Conservation (phyloP, 202 grass and related monocot genomes). For the Schoenoplectus triqueter region DNA sequence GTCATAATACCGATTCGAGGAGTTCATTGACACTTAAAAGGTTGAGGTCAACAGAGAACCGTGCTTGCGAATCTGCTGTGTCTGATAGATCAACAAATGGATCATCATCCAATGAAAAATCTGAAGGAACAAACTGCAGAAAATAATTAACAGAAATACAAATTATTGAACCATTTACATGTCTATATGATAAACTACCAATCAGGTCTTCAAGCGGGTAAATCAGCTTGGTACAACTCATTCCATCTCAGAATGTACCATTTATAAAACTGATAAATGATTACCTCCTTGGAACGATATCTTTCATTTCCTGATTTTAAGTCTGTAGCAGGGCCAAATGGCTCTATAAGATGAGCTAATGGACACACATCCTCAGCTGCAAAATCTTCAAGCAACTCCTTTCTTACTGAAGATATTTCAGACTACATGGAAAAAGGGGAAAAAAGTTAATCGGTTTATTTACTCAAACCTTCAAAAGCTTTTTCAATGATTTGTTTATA, state of each 20-base stretch:
- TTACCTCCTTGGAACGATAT: constrained; percentile 41
- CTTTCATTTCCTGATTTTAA: constrained; percentile 26
- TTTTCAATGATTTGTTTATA: constrained; percentile 10
- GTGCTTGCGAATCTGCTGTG: constrained; percentile 46
- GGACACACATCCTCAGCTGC: constrained; percentile 64
- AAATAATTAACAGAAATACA: constrained; percentile 32
- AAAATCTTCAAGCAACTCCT: constrained; percentile 89
- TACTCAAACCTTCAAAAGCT: neutral
- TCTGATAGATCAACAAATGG: constrained; percentile 62
- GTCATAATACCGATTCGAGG: constrained; percentile 71
- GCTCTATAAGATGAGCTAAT: constrained; percentile 62
- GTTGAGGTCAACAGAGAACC: constrained; percentile 40
- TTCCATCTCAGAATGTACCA: constrained; percentile 7
- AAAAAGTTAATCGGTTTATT: neutral
- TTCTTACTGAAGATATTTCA: constrained; percentile 59
- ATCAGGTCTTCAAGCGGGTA: neutral
- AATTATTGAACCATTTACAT: constrained; percentile 10
- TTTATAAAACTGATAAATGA: constrained; percentile 26
- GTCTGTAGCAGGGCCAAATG: constrained; percentile 17
- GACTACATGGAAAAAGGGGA: constrained; percentile 43
- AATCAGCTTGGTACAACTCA: neutral
- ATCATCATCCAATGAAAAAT: constrained; percentile 79
- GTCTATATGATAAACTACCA: neutral
- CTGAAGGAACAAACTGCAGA: constrained; percentile 67
- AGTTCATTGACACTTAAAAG: constrained; percentile 72